Conservation (phyloP, 208 protist genomes). For the Phytomonas francai region DNA sequence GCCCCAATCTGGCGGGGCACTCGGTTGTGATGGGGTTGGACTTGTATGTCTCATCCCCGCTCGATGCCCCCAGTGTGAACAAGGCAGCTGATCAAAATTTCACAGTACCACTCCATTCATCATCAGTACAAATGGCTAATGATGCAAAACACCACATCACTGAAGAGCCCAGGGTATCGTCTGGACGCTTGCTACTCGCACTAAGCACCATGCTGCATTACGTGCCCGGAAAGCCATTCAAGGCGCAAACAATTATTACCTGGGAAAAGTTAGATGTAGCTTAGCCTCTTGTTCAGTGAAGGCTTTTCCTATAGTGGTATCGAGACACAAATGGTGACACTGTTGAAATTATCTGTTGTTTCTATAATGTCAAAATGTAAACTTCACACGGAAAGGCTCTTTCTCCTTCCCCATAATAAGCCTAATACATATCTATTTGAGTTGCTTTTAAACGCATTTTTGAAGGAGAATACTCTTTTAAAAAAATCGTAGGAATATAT, state of each 20-base stretch:
- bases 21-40: not conserved
- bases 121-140: not conserved
- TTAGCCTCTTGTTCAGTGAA: not conserved
- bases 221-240: not conserved
- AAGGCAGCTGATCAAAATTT: not conserved
- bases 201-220: not conserved
- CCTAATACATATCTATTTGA: not conserved
- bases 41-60: not conserved
- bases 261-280: not conserved
- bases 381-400: not conserved
- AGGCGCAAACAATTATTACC: not conserved
- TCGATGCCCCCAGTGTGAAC: not conserved
- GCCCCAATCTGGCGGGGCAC: slow-evolving; percentile 15
- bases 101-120: not conserved
- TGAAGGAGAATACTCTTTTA: not conserved
- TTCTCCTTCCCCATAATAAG: not conserved
- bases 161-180: not conserved
- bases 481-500: not conserved
- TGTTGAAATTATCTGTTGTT: not conserved
- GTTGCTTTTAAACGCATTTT: not conserved
- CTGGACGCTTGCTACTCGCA: not conserved
- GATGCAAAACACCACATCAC: not conserved
- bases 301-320: not conserved
- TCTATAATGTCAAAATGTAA: not conserved
- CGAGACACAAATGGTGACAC: not conserved